A percentile compares a stretch with the other conserved stretches of the same genome.
Conservation (phyloP, 495 filamentous ascomycete species). For the Podospora didyma region DNA sequence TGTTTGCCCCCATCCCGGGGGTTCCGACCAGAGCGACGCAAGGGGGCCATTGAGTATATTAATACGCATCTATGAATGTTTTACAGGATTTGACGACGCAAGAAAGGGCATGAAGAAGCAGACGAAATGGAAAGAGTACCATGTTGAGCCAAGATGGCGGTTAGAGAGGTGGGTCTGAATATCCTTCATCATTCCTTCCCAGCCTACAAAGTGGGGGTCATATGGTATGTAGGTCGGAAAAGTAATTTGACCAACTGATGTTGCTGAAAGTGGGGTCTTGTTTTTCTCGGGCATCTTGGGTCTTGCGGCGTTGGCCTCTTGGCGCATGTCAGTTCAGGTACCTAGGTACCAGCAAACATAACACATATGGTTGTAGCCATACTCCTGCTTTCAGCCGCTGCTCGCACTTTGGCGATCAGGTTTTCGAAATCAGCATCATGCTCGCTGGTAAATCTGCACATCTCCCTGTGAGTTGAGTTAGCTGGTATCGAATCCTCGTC, state of each 20-base stretch:
- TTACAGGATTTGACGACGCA: too few relatives aligned
- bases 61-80: neutral
- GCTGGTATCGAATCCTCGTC: neutral
- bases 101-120: too few relatives aligned
- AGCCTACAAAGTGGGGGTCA: neutral
- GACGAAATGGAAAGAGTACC: too few relatives aligned
- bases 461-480: neutral
- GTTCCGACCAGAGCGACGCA: neutral
- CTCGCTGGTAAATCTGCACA: neutral
- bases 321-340: too few relatives aligned
- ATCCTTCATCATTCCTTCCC: neutral
- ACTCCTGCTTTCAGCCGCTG: neutral
- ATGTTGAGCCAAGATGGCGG: too few relatives aligned
- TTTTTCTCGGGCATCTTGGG: too few relatives aligned
- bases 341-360: too few relatives aligned
- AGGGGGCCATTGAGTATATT: neutral
- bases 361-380: neutral
- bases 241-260: neutral
- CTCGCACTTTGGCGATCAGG: neutral
- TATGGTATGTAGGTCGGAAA: neutral
- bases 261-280: too few relatives aligned
- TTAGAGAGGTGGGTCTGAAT: neutral
- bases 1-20: conserved; percentile 1
- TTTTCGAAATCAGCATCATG: neutral
- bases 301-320: too few relatives aligned